Percentiles rank a stretch among this genome's conserved stretches.
Conservation (phyloP, 192 early-diverging fungal genomes). For the Umbelopsis ramanniana region DNA sequence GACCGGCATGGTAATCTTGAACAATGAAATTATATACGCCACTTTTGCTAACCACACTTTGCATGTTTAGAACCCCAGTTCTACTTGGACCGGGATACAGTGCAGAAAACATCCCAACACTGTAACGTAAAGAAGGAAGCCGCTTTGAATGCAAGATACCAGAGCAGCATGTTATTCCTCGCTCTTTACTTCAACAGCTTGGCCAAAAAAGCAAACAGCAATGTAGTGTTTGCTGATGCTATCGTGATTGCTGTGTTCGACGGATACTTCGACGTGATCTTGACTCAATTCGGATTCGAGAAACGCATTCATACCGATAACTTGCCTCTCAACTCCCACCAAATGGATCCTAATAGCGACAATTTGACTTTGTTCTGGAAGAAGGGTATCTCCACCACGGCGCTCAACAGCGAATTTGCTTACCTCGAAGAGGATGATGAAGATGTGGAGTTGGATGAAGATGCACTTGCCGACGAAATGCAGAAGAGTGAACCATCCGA, state of each 20-base stretch:
- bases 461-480: constrained; percentile 28
- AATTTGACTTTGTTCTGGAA: constrained; percentile 56
- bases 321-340: constrained; percentile 46
- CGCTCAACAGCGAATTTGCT: constrained; percentile 30
- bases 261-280: constrained; percentile 73
- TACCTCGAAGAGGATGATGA: constrained; percentile 54
- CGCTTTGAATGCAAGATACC: constrained; percentile 73
- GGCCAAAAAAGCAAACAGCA: constrained; percentile 39
- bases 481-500: constrained; percentile 16
- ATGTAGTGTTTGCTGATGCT: constrained; percentile 59
- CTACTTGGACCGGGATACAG: constrained; percentile 56
- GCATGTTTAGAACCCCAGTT: constrained; percentile 48
- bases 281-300: constrained; percentile 75
- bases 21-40: not conserved
- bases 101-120: constrained; percentile 67
- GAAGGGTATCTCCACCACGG: constrained; percentile 45
- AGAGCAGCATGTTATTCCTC: constrained; percentile 69
- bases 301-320: constrained; percentile 62
- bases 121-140: constrained; percentile 83
- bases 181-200: constrained; percentile 62
- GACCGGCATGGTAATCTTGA: too few species aligned
- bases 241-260: constrained; percentile 70
- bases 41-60: constrained; percentile 7
- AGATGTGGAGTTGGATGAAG: constrained; percentile 53
- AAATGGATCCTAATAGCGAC: constrained; percentile 39